phyloP scores from a whole-genome alignment of 169 alveolate species.

The Cryptosporidium ryanae region DNA sequence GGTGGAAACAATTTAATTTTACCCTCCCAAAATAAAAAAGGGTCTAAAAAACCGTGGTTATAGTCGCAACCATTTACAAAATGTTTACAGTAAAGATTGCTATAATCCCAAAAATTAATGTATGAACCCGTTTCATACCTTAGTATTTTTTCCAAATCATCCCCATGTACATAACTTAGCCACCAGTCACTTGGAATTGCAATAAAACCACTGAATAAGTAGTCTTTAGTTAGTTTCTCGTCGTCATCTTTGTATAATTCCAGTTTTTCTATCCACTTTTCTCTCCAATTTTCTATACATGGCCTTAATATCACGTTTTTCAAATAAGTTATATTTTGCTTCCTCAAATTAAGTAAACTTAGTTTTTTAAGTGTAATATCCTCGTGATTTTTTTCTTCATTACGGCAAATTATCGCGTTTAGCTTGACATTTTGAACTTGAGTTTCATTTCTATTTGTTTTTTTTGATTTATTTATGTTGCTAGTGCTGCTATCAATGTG shows the following conservation, averaged over 20 bases:
- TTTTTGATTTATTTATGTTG: neutral
- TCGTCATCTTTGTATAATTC: slow-evolving; percentile 33
- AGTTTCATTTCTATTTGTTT: neutral
- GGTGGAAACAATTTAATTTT: slow-evolving; percentile 61
- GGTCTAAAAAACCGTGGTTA: slow-evolving; percentile 18
- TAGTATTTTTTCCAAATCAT: slow-evolving; percentile 42
- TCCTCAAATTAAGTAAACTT: slow-evolving; percentile 37
- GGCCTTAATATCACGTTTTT: slow-evolving; percentile 44
- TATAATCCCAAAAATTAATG: slow-evolving; percentile 21
- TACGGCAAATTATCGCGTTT: neutral
- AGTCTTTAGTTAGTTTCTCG: slow-evolving; percentile 12
- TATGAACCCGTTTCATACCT: slow-evolving; percentile 7
- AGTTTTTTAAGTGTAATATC: slow-evolving; percentile 19
- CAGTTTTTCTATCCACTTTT: slow-evolving; percentile 42
- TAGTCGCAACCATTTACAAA: neutral
- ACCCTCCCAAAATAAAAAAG: slow-evolving; percentile 67
- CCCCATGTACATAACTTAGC: slow-evolving; percentile 61
- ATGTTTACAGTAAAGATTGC: slow-evolving; percentile 14
- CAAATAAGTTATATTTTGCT: slow-evolving; percentile 34
- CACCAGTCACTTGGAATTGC: slow-evolving; percentile 70
- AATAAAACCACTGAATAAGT: slow-evolving; percentile 27
- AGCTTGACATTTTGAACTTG: neutral
- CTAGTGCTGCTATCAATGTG: neutral
- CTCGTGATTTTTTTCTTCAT: neutral
- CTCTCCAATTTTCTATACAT: slow-evolving; percentile 55